Base-by-base conservation (phyloP, 164 flowering plant genomes). In the Aristolochia californica region DNA sequence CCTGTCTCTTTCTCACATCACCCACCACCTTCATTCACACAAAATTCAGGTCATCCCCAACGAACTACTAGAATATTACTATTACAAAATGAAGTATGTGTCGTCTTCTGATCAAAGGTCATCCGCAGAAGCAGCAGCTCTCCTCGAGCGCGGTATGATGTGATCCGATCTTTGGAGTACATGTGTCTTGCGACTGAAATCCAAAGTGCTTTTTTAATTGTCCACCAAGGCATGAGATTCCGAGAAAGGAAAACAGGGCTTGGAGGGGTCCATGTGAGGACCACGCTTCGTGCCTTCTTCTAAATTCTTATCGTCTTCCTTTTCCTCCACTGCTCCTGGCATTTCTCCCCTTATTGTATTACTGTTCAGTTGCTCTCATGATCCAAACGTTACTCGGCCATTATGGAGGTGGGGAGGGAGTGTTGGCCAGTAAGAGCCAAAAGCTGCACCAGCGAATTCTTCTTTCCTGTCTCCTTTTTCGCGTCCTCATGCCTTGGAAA, bases 201-300 rank as follows among this genome's bases (percentile, higher is more conserved):
- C 15, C 27, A 40, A 15, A 18, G n/a, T 57, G 62, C 21, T 10
- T 12, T 48, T 54, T 25, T 60, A 57, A 60, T 45, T 7, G 26
- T 21, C 60, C 53, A n/a, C n/a, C 56, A 23, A 50, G 60, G 64
- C 63, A 60, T 66, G 61, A 56, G 64, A 66, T 66, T 66, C 65
- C 62, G 60, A 60, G 60, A 38, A 28, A 16, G n/a, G 43, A n/a
- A 14, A 22, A 50, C 51, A 50, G 16, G 30, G 38, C 17, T 23
- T 45, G 62, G 13, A 24, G 45, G 23, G 50, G 60, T 14, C 16
- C 34, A 43, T 30, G 48, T 53, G 59, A 13, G 44, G 55, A 13
- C 5, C 18, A 12, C 13, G 20, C 50, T 20, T n/a, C 5, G 20
- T 20, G 18, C 18, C 50, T 16, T 47, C n/a, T 47, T 20, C 20